These are phyloP conservation scores for Neobulgaria alba DNA, from an alignment of 2,329 filamentous ascomycete genomes.

Conservation along the genomic window DNA sequence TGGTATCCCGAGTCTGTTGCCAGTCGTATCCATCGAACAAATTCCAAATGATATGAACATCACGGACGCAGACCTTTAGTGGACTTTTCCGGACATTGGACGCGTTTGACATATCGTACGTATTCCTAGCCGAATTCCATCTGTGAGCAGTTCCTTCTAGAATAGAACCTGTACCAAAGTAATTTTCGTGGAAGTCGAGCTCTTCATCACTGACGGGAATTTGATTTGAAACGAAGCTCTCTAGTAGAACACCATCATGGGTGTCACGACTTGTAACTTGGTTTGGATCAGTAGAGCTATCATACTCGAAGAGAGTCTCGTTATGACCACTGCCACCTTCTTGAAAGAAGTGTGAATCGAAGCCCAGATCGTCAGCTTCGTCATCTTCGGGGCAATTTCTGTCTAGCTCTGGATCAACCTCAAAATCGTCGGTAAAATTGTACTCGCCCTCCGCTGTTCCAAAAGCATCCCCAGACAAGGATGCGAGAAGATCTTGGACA, in stretches of 20 bases:
- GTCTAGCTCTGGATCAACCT: constrained; percentile 39
- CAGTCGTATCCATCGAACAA: constrained; percentile 97
- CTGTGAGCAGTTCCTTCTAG: constrained; percentile 61
- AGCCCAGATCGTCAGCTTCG: constrained; percentile 32
- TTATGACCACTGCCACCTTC: constrained; percentile 26
- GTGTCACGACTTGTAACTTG: constrained; percentile 32
- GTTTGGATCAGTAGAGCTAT: constrained; percentile 19
- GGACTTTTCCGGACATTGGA: constrained; percentile 57
- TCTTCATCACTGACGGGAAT: constrained; percentile 41
- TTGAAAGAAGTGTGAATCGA: constrained; percentile 41
- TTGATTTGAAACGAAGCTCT: constrained; percentile 32
- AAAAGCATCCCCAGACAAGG: constrained; percentile 82
- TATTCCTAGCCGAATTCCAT: constrained; percentile 72
- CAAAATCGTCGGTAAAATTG: constrained; percentile 57
- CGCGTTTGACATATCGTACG: constrained; percentile 59
- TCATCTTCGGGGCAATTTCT: constrained; percentile 33
- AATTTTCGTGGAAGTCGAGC: constrained; percentile 67
- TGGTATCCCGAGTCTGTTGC: constrained; percentile 76
- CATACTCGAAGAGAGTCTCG: constrained; percentile 31
- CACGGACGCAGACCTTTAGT: constrained; percentile 67
- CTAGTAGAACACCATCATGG: constrained; percentile 38
- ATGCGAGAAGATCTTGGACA: constrained; percentile 79
- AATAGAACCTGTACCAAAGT: constrained; percentile 57
- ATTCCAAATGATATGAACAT: constrained; percentile 95
- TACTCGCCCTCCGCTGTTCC: constrained; percentile 51